phyloP scores from a whole-genome alignment of 2,329 filamentous ascomycete genomes.

The Colletotrichum magnum region DNA sequence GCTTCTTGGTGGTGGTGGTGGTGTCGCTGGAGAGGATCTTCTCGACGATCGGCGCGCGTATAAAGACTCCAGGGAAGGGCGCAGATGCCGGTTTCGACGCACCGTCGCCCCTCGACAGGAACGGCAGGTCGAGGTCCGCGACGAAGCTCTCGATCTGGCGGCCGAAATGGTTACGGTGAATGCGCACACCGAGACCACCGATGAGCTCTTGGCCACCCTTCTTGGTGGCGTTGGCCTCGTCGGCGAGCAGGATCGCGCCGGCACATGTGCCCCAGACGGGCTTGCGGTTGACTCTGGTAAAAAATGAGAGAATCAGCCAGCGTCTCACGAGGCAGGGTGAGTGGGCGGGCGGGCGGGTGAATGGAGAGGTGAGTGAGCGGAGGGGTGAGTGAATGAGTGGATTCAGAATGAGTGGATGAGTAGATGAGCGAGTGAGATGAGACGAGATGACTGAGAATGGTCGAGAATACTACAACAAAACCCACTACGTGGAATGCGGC shows the following conservation, averaged over 20 bases:
- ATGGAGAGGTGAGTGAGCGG: neutral
- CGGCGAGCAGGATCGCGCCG: conserved; percentile 90
- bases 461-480: neutral
- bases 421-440: neutral
- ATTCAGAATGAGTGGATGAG: neutral
- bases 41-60: conserved; percentile 93
- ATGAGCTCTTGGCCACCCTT: conserved; percentile 93
- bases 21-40: conserved; percentile 71
- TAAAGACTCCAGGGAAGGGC: conserved; percentile 90
- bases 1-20: neutral
- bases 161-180: conserved; percentile 96
- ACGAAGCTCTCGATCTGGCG: conserved; percentile 94
- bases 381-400: neutral
- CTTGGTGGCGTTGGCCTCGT: conserved; percentile 90
- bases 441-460: neutral
- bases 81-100: conserved; percentile 35
- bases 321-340: neutral
- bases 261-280: conserved; percentile 98
- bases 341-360: neutral
- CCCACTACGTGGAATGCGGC: conserved; percentile 16
- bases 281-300: conserved; percentile 76
- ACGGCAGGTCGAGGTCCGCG: conserved; percentile 79
- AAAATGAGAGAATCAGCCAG: conserved; percentile 12
- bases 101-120: conserved; percentile 63
- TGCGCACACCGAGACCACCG: conserved; percentile 89